Base-by-base conservation (phyloP, 2,329 filamentous ascomycete species). In the Pestalotiopsis sp. region DNA sequence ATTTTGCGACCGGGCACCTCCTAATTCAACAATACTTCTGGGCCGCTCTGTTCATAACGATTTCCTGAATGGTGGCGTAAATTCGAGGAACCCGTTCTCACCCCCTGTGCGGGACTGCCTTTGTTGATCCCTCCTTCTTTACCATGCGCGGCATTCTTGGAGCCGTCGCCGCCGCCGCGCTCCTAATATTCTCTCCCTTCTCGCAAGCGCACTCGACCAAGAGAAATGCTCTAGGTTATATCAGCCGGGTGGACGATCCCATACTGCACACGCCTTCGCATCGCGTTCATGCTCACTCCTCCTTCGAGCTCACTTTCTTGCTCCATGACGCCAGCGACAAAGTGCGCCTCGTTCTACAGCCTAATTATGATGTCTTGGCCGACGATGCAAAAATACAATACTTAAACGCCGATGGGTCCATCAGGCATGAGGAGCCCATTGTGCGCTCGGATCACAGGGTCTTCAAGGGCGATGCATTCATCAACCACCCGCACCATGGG, bases 331-430 rank as follows among this genome's bases (percentile, higher is more conserved):
- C 87, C 66, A 83, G 87, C 69, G 87, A 94, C 71, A 88, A 90
- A 73, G 85, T 98, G 75, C 93, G 94, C 72, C 87, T 99, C 65
- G 87, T 88, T 67, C 87, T 99, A 63, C 91, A 96, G 78, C 96
- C 96, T 3, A 98, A 98, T 78, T 90, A 97, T 82, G 93, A 98
- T 80, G 90, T 98, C 69, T 85, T 99, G 60, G 88, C 91, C 67
- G 87, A 94, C 17, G 90, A 92, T 74, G 92, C 95, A 9, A 88
- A 87, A 64, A 84, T 99, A 62, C 88, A 91, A 52, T 91, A 94
- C 76, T 80, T 97, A 57, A 90, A 86, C 67, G 78, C 86, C 12
- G 90, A 97, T 78, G 96, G 96, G 65, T 85, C 86, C 63, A 81
- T 97, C 49, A 84, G 81, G 64, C 82, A 84, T 25, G 83, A 87